These are phyloP conservation scores for Porphyrellus sp. DNA, from an alignment of 1,284 basidiomycete genomes.

Conservation along the genomic window DNA sequence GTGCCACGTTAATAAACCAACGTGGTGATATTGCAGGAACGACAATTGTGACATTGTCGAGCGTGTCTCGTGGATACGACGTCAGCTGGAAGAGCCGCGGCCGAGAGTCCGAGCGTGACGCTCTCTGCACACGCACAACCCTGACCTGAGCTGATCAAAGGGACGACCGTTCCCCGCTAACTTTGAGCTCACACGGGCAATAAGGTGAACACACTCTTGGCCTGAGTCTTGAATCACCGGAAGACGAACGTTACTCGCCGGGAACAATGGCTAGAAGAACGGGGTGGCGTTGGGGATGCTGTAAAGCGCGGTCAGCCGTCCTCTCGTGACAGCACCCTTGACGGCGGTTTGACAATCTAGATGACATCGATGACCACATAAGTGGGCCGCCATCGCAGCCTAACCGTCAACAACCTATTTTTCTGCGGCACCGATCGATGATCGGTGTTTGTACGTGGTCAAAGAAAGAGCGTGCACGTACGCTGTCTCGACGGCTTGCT, in stretches of 20 bases:
- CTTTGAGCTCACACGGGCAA: background rate
- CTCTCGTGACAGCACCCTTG: conserved; percentile 11
- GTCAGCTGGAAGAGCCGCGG: too few relatives aligned
- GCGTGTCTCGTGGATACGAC: background rate
- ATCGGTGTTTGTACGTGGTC: conserved; percentile 8
- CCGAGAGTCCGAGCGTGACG: background rate
- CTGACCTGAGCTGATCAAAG: background rate
- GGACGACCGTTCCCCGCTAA: background rate
- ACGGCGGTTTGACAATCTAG: conserved; percentile 1
- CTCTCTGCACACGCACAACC: background rate
- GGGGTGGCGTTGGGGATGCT: conserved; percentile 1
- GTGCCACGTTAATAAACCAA: background rate
- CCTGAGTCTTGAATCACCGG: background rate
- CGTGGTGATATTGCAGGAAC: background rate
- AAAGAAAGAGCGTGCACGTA: background rate
- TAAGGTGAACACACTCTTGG: background rate
- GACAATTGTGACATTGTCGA: background rate
- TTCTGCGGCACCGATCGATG: conserved; percentile 14
- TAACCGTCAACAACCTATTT: background rate
- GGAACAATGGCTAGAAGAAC: background rate
- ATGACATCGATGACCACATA: background rate
- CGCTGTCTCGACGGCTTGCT: background rate
- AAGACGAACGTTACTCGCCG: background rate
- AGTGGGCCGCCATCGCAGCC: background rate
- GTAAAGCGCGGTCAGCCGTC: conserved; percentile 4